Evolutionary conservation across 2,329 filamentous ascomycete species (phyloP).

Genomic region (Paraphaeosphaeria sporulosa): DNA sequence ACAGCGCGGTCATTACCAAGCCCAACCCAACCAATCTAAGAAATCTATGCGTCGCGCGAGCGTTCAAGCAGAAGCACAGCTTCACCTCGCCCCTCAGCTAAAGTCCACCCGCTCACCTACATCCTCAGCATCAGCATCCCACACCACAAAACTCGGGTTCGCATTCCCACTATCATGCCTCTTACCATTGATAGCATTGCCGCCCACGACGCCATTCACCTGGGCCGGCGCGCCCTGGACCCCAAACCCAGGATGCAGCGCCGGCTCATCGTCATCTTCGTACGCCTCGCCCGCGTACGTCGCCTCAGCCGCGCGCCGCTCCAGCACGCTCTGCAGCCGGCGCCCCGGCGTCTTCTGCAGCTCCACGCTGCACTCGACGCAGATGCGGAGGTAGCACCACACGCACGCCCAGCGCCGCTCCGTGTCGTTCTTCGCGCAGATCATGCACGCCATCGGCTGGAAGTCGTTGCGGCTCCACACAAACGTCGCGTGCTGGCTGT

Average conservation of each 20-base stretch:
- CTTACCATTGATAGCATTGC: slow-evolving; percentile 1
- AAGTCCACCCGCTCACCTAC: slow-evolving; percentile 8
- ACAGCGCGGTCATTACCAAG: neutral
- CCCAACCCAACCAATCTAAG: neutral
- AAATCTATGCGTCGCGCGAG: neutral
- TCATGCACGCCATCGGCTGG: slow-evolving; percentile 47
- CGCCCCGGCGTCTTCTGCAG: slow-evolving; percentile 29
- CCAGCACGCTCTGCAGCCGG: slow-evolving; percentile 28
- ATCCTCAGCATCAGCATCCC: slow-evolving; percentile 16
- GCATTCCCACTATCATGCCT: slow-evolving; percentile 14
- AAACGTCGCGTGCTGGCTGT: slow-evolving; percentile 36
- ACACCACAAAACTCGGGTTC: slow-evolving; percentile 18
- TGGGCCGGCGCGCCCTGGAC: neutral
- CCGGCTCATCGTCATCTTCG: neutral
- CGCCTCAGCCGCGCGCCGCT: slow-evolving; percentile 18
- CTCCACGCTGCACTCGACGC: slow-evolving; percentile 36
- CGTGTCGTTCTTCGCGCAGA: slow-evolving; percentile 36
- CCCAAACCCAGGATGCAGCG: slow-evolving; percentile 3
- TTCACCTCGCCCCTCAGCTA: neutral
- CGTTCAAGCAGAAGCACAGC: neutral
- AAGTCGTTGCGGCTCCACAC: slow-evolving; percentile 41
- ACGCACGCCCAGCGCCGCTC: slow-evolving; percentile 44
- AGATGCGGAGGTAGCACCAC: slow-evolving; percentile 49
- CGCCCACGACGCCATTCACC: neutral
- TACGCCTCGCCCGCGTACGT: neutral